Conservation (phyloP, 2,329 filamentous ascomycete genomes). For the Mycosphaerella arachidis region DNA sequence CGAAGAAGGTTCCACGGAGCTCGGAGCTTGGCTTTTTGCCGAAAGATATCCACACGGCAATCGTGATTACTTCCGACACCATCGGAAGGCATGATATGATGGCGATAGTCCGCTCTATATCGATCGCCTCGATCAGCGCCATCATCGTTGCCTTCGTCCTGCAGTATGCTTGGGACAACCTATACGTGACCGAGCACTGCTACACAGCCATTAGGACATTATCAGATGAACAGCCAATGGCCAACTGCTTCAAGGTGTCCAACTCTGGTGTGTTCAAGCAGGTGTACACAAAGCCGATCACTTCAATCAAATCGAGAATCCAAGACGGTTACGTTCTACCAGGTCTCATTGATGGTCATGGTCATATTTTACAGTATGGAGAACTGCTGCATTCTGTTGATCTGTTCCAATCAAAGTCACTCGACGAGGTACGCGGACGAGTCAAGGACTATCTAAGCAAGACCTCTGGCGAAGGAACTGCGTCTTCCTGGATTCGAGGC, state of each 20-base stretch:
- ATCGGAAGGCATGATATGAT: neutral
- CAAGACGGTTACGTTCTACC: neutral
- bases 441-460: neutral
- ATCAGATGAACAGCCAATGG: neutral
- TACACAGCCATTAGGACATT: neutral
- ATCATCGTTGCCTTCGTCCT: neutral
- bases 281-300: neutral
- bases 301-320: neutral
- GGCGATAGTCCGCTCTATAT: neutral
- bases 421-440: neutral
- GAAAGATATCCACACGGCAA: neutral
- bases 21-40: neutral
- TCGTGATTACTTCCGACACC: no score
- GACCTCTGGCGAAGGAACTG: neutral
- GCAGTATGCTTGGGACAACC: neutral
- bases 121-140: neutral
- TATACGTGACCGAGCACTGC: neutral
- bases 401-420: neutral
- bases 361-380: neutral
- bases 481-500: neutral
- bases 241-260: conserved; percentile 1
- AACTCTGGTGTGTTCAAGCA: neutral
- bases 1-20: no score
- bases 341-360: neutral
- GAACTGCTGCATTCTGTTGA: neutral